These are phyloP conservation scores for Microascus cirrosus DNA, from an alignment of 2,329 filamentous ascomycete species.

Conservation along the genomic window DNA sequence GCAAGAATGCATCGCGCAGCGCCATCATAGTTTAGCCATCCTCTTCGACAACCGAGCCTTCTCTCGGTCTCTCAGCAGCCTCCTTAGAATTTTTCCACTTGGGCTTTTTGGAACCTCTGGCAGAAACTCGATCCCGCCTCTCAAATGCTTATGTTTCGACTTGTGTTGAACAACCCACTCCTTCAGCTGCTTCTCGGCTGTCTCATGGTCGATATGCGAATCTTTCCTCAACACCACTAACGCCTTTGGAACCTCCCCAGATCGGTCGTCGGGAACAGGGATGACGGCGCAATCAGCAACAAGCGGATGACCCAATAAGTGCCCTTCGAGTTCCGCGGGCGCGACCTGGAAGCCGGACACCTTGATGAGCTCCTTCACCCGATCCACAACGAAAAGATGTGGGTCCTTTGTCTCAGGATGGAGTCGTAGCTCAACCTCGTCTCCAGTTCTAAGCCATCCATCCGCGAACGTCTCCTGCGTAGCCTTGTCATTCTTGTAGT, in stretches of 20 bases:
- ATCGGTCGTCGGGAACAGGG: conserved; percentile 47
- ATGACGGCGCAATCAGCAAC: conserved; percentile 70
- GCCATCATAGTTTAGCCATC: not conserved
- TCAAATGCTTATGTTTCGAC: conserved; percentile 59
- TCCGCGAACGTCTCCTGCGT: conserved; percentile 71
- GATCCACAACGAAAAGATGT: conserved; percentile 76
- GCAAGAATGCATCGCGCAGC: not conserved
- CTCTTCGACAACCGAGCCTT: conserved; percentile 25
- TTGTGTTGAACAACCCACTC: conserved; percentile 52
- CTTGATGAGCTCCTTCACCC: conserved; percentile 62
- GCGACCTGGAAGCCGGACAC: conserved; percentile 69
- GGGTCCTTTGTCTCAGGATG: conserved; percentile 54
- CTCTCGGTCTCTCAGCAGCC: conserved; percentile 63
- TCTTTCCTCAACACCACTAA: conserved; percentile 48
- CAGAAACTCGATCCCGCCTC: conserved; percentile 51
- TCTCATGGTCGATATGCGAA: conserved; percentile 34
- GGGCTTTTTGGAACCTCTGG: conserved; percentile 62
- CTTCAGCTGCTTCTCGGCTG: conserved; percentile 39
- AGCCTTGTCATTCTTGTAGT: conserved; percentile 76
- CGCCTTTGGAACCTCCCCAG: conserved; percentile 53
- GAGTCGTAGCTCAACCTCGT: conserved; percentile 63
- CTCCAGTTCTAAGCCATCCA: conserved; percentile 75
- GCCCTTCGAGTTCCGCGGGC: conserved; percentile 67
- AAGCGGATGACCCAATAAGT: conserved; percentile 57
- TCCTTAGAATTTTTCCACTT: conserved; percentile 61